phyloP scores from a whole-genome alignment of 2,329 filamentous ascomycete species.

The Blumeria hordei region DNA sequence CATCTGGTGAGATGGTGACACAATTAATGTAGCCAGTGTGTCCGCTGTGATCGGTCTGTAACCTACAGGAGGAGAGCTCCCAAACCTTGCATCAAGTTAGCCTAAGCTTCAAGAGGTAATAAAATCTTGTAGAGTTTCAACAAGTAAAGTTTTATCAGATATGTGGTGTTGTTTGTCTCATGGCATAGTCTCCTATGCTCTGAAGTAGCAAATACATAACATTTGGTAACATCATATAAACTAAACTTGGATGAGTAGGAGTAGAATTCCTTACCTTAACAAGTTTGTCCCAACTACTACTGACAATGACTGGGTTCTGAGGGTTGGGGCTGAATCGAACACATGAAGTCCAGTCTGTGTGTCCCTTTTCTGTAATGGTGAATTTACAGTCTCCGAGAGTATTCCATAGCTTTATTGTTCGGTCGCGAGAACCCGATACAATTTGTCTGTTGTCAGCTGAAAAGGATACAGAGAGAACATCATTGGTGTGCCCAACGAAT shows the following conservation, averaged over 20 bases:
- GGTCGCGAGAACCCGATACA: constrained; percentile 93
- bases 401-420: constrained; percentile 99
- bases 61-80: constrained; percentile 97
- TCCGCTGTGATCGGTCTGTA: constrained; percentile 99
- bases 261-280: constrained; percentile 63
- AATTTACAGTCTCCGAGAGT: constrained; percentile 99
- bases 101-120: constrained; percentile 2
- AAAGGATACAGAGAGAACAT: constrained; percentile 98
- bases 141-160: constrained; percentile 18
- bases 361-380: constrained; percentile 99
- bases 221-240: constrained; percentile 78
- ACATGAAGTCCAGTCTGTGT: constrained; percentile 99
- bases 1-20: constrained; percentile 98
- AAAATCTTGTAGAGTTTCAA: neutral
- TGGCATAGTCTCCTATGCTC: constrained; percentile 61
- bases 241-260: constrained; percentile 8
- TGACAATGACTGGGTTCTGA: constrained; percentile 99
- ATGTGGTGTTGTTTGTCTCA: constrained; percentile 97
- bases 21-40: constrained; percentile 99
- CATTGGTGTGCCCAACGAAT: constrained; percentile 98
- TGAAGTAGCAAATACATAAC: constrained; percentile 99
- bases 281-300: constrained; percentile 97
- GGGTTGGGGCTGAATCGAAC: constrained; percentile 99
- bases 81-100: constrained; percentile 44
- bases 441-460: constrained; percentile 99